A percentile compares a stretch with the other conserved stretches of the same genome.
phyloP scores from a whole-genome alignment of 164 flowering plant species.

The Magnolia sinica region DNA sequence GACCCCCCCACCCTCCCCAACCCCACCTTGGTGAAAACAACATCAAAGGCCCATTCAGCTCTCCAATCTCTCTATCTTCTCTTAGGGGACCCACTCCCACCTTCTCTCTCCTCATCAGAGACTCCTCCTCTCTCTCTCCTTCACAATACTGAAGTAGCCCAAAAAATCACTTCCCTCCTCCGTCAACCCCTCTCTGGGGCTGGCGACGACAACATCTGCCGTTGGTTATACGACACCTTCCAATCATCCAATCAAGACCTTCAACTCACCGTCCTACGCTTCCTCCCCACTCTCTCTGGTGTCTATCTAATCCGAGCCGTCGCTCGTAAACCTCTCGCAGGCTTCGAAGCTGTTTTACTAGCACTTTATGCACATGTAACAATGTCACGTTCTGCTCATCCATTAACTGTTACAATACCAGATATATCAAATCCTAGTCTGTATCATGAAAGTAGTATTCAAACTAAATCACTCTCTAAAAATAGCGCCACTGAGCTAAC shows the following conservation, averaged over 20 bases:
- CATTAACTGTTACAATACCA: conserved; percentile 58
- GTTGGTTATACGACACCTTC: conserved; percentile 95
- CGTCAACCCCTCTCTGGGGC: conserved; percentile 67
- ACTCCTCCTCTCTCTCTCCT: conserved; percentile 52
- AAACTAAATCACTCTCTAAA: conserved; percentile 5
- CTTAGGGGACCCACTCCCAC: conserved; percentile 30
- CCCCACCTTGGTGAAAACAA: conserved; percentile 7
- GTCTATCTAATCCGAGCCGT: conserved; percentile 66
- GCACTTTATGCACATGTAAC: conserved; percentile 80
- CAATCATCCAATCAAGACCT: conserved; percentile 66
- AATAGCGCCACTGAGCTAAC: conserved; percentile 41
- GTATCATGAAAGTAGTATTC: conserved; percentile 53
- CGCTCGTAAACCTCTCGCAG: conserved; percentile 53
- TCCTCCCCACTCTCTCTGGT: conserved; percentile 66
- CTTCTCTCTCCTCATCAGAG: conserved; percentile 35
- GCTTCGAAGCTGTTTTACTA: conserved; percentile 78
- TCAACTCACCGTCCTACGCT: conserved; percentile 68
- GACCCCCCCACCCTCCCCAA: conserved; percentile 1
- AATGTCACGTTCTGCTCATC: conserved; percentile 46
- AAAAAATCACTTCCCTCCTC: conserved; percentile 53
- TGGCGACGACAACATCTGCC: conserved; percentile 78
- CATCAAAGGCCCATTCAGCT: conserved; percentile 33
- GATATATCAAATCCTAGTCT: conserved; percentile 67
- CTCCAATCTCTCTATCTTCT: conserved; percentile 49
- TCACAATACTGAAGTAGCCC: conserved; percentile 38